Evolutionary conservation across 2,329 filamentous ascomycete species (phyloP).

Genomic region (Diplodia sapinea): DNA sequence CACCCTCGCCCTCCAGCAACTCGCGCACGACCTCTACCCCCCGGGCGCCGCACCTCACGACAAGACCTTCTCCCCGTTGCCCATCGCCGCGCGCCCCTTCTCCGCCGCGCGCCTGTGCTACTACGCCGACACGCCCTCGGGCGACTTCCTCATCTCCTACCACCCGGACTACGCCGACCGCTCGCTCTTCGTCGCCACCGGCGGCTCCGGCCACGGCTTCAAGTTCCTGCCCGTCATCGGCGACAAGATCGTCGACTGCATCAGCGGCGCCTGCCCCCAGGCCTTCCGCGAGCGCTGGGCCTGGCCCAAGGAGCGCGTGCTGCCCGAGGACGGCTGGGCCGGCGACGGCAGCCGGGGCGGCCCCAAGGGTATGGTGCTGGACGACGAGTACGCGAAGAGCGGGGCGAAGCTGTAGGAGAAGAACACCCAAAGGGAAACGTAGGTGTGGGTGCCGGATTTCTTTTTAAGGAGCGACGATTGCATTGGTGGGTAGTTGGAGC

Average conservation of each 20-base stretch:
- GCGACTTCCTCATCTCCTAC: constrained; percentile 61
- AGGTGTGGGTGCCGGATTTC: no score
- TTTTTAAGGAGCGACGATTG: no score
- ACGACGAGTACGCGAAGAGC: constrained; percentile 48
- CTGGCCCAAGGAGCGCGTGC: constrained; percentile 51
- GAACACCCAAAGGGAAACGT: not conserved
- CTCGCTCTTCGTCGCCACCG: constrained; percentile 63
- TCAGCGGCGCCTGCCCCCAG: constrained; percentile 49
- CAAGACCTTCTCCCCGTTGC: constrained; percentile 30
- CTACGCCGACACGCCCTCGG: constrained; percentile 63
- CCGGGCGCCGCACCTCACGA: constrained; percentile 39
- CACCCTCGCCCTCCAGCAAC: constrained; percentile 41
- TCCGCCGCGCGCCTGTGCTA: constrained; percentile 58
- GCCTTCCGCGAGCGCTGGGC: constrained; percentile 68
- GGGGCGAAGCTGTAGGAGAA: constrained; percentile 35
- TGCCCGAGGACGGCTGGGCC: constrained; percentile 44
- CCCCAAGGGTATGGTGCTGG: constrained; percentile 47
- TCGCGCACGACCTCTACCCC: constrained; percentile 36
- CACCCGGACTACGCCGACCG: constrained; percentile 57
- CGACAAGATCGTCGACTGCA: constrained; percentile 59
- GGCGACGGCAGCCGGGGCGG: constrained; percentile 50
- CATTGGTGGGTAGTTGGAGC: not conserved
- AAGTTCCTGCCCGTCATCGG: constrained; percentile 67
- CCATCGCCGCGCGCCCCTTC: constrained; percentile 50
- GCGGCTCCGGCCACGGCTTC: constrained; percentile 67